Percentiles rank a stretch among this genome's conserved stretches.
These are phyloP conservation scores for Rhizopogon rudus DNA, from an alignment of 768 basidiomycete species.

Conservation along the genomic window DNA sequence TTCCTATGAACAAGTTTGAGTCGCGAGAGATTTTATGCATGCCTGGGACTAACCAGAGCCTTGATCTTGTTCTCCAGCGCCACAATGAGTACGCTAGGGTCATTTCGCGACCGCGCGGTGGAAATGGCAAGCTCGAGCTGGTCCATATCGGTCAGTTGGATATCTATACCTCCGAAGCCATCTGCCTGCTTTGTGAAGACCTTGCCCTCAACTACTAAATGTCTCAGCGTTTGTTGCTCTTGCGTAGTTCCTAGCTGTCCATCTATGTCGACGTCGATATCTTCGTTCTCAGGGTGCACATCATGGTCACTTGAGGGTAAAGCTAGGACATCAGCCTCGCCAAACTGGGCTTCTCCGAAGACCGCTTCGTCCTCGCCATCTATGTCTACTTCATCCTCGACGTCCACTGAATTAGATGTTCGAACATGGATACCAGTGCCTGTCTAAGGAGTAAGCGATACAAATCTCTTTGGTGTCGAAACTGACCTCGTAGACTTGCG, in stretches of 20 bases:
- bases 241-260: slow-evolving; percentile 6
- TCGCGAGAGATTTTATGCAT: neutral
- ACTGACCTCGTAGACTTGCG: slow-evolving; percentile 30
- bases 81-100: slow-evolving; percentile 41
- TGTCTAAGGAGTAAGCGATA: slow-evolving; percentile 15
- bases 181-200: slow-evolving; percentile 16
- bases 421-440: slow-evolving; percentile 74
- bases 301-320: slow-evolving; percentile 10
- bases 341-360: slow-evolving; percentile 73
- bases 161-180: slow-evolving; percentile 28
- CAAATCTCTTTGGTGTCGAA: neutral
- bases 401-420: slow-evolving; percentile 48
- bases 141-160: slow-evolving; percentile 39
- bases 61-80: slow-evolving; percentile 62
- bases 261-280: slow-evolving; percentile 37
- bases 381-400: slow-evolving; percentile 77
- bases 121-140: slow-evolving; percentile 45
- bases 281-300: slow-evolving; percentile 35
- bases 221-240: slow-evolving; percentile 37
- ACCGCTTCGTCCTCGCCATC: slow-evolving; percentile 68
- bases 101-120: slow-evolving; percentile 42
- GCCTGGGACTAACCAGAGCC: slow-evolving; percentile 39
- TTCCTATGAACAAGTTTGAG: neutral
- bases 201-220: slow-evolving; percentile 52
- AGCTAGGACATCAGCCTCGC: slow-evolving; percentile 62